phyloP scores from a whole-genome alignment of 2,329 filamentous ascomycete species.

The Xylariaceae sp. region DNA sequence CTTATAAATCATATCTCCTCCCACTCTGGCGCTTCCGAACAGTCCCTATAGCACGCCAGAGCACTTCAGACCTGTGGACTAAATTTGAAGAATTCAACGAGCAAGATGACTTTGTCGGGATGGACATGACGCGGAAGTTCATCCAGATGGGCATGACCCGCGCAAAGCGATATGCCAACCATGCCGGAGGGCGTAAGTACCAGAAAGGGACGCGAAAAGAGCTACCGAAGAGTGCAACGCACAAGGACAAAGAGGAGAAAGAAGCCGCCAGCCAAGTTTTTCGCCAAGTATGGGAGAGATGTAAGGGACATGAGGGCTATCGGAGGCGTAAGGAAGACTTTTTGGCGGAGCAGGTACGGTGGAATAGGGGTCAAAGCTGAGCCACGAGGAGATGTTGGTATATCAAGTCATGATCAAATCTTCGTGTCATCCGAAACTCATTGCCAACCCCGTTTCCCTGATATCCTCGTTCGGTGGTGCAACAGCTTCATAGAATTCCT shows the following conservation, averaged over 20 bases:
- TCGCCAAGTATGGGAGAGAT: slow-evolving; percentile 43
- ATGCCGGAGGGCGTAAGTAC: slow-evolving; percentile 52
- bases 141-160: slow-evolving; percentile 64
- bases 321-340: slow-evolving; percentile 39
- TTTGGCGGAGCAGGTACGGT: slow-evolving; percentile 35
- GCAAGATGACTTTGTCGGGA: slow-evolving; percentile 54
- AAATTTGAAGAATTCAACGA: slow-evolving; percentile 50
- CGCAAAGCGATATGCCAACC: slow-evolving; percentile 55
- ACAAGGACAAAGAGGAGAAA: slow-evolving; percentile 46
- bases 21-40: slow-evolving; percentile 59
- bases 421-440: too few species aligned
- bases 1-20: slow-evolving; percentile 57
- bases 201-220: slow-evolving; percentile 35
- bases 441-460: too few species aligned
- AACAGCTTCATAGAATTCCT: too few species aligned
- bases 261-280: slow-evolving; percentile 45
- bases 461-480: too few species aligned
- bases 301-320: slow-evolving; percentile 40
- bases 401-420: too few species aligned
- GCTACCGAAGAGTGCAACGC: slow-evolving; percentile 38
- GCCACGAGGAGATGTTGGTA: too few species aligned
- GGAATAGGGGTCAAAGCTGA: too few species aligned
- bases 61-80: slow-evolving; percentile 42
- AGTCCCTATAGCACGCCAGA: slow-evolving; percentile 43
- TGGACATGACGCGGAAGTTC: slow-evolving; percentile 62